Base-by-base conservation (phyloP, 2,329 filamentous ascomycete species). In the Sporothrix humicola region DNA sequence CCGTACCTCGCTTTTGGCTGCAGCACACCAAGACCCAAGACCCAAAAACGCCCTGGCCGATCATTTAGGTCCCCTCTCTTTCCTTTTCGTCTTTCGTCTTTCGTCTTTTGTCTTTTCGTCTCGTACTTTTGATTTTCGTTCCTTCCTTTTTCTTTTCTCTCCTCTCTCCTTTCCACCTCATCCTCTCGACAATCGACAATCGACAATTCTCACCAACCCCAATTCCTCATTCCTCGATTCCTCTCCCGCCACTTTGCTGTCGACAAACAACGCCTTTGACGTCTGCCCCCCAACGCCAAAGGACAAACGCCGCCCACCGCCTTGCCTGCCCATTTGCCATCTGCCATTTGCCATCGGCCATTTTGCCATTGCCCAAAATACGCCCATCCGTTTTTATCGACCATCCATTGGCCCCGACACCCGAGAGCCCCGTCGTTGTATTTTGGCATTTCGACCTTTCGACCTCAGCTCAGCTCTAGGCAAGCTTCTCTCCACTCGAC, bases 1-100 rank as follows among this genome's bases (percentile, higher is more conserved):
- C 23, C n/a, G 23, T 59, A 59, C 54, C 54, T 58, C 54, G 20
- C n/a, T 26, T 23, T 31, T n/a, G 20, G 26, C 20, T 54, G 52
- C 12, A 56, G 52, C 52, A 56, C 50, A 20, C 54, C 20, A 58
- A 58, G 8, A n/a, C 23, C 61, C 46, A 52, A 52, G 65, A 52
- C 65, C 54, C 44, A 52, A 52, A 68, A 56, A 68, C 61, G 26
- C 31, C 70, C 70, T 56, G 46, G 70, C 58, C 70, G 61, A 54
- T 54, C 59, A 7, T 50, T 37, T 71, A 26, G 26, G 61, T 61
- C 46, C 70, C 70, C 58, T 37, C 58, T 63, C 20, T 48, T 56
- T 50, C 23, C 37, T 26, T 59, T 70, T 46, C 69, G 20, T 50
- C 37, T 15, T 31, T 50, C 9, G n/a, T 65, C 59, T 44, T 37